Percentiles rank a stretch among this genome's conserved stretches.
Conservation (phyloP, 2,329 filamentous ascomycete genomes). For the Ceratocystis ficicola region DNA sequence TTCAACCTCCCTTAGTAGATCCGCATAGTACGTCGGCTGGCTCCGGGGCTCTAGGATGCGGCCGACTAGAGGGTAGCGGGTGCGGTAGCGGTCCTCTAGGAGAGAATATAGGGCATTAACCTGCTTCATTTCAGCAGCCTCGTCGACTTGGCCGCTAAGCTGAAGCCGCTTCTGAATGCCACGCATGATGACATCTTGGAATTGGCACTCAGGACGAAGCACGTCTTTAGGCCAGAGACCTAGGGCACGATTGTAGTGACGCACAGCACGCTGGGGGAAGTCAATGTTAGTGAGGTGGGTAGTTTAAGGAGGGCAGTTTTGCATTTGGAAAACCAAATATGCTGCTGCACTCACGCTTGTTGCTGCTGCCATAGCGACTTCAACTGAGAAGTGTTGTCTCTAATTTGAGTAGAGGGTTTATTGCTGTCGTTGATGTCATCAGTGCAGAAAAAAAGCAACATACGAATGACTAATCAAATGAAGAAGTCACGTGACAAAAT, state of each 20-base stretch:
- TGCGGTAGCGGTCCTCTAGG: conserved; percentile 47
- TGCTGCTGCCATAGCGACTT: conserved; percentile 23
- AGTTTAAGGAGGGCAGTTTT: too few species aligned
- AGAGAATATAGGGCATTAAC: conserved; percentile 48
- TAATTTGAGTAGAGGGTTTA: too few species aligned
- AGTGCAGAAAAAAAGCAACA: background rate
- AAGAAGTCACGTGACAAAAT: background rate
- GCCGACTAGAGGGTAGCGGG: conserved; percentile 23
- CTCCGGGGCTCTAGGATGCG: conserved; percentile 44
- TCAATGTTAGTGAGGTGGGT: background rate
- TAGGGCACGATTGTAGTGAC: conserved; percentile 40
- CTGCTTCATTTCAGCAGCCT: conserved; percentile 30
- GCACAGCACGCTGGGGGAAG: conserved; percentile 17
- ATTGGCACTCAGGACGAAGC: conserved; percentile 50
- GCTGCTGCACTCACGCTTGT: conserved; percentile 23
- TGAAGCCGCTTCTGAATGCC: conserved; percentile 26
- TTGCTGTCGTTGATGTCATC: background rate
- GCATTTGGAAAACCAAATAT: too few species aligned
- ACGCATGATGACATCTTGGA: conserved; percentile 41
- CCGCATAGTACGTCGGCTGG: conserved; percentile 52
- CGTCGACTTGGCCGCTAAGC: conserved; percentile 20
- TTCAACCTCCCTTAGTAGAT: conserved; percentile 50
- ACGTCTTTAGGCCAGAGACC: conserved; percentile 52
- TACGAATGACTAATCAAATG: background rate
- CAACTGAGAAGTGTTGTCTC: background rate